Conservation (phyloP, 768 basidiomycete species). For the Psilocybe azurescens region DNA sequence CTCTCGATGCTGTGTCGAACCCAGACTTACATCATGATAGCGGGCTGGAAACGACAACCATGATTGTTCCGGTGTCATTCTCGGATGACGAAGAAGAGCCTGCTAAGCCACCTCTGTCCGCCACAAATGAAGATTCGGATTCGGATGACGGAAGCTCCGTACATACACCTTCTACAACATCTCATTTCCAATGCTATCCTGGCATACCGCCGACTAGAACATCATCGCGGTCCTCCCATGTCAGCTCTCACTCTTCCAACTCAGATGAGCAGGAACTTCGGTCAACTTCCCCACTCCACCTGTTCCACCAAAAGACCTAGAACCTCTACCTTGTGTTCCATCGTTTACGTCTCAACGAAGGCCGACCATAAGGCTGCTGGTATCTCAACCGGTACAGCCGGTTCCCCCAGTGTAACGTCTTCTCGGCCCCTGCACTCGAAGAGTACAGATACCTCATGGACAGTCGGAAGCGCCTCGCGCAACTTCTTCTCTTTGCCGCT, state of each 20-base stretch:
- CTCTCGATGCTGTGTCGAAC: not conserved
- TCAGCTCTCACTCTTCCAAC: slow-evolving; percentile 14
- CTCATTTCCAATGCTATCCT: slow-evolving; percentile 27
- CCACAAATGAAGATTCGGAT: slow-evolving; percentile 9
- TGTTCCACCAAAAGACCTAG: slow-evolving; percentile 10
- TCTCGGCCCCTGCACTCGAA: slow-evolving; percentile 35
- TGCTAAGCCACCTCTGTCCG: slow-evolving; percentile 15
- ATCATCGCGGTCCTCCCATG: slow-evolving; percentile 14
- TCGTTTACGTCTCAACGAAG: not conserved
- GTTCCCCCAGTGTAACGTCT: slow-evolving; percentile 32
- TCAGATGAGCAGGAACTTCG: slow-evolving; percentile 1
- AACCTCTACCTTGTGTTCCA: not conserved
- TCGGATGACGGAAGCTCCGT: slow-evolving; percentile 49
- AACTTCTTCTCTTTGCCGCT: slow-evolving; percentile 45
- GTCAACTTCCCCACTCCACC: not conserved
- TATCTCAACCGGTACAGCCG: slow-evolving; percentile 6
- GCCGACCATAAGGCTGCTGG: slow-evolving; percentile 1
- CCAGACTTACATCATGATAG: not conserved
- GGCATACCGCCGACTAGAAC: slow-evolving; percentile 15
- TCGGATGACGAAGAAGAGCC: slow-evolving; percentile 48
- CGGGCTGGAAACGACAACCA: slow-evolving; percentile 30
- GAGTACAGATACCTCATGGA: slow-evolving; percentile 39
- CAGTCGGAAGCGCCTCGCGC: slow-evolving; percentile 41
- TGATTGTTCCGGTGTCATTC: slow-evolving; percentile 36
- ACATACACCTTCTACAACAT: slow-evolving; percentile 47